Base-by-base conservation (phyloP, 805 yeast species). In the Candida tammaniensis region DNA sequence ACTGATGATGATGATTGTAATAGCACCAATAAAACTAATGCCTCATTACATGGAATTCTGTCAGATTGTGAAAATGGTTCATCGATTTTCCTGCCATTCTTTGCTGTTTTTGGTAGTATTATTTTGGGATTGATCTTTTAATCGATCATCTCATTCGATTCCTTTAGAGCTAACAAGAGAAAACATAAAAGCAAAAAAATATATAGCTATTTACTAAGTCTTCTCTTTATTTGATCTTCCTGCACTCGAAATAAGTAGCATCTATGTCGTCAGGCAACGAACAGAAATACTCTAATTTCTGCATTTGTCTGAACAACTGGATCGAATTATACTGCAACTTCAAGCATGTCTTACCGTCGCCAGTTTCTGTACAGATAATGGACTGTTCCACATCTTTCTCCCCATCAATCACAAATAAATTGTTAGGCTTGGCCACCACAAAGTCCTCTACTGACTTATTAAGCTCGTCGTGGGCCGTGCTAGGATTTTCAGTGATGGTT, bases 231-330 rank as follows among this genome's bases (percentile, higher is more conserved):
- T 39, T 38, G 16, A 40, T 70, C 42, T 67, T 68, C 41, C 76
- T 55, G 54, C 78, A 72, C 44, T 72, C 78, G 44, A 72, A 72
- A 42, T 72, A 71, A 1, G 76, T 72, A 22, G 74, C 73, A 36
- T 61, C 62, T 17, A 72, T 56, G 24, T 71, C 71, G 27, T 68
- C 64, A 4, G 77, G 74, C 24, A 72, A 58, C 1, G 75, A 68
- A 44, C 78, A 72, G 44, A 70, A 72, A 48, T 68, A 72, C 26
- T 69, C 73, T 49, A 66, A 54, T 15, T 56, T 59, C 39, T 72
- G 78, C 77, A 72, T 72, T 16, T 61, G 63, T 38, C 61, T 69
- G 57, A 72, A 72, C 35, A 72, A 51, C 24, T 64, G 57, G 18
- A 71, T 54, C 16, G 68, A 66, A 31, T 64, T 61, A 31, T 43